These are phyloP conservation scores for Phlegmacium glaucopus DNA, from an alignment of 768 basidiomycete species.

Conservation along the genomic window DNA sequence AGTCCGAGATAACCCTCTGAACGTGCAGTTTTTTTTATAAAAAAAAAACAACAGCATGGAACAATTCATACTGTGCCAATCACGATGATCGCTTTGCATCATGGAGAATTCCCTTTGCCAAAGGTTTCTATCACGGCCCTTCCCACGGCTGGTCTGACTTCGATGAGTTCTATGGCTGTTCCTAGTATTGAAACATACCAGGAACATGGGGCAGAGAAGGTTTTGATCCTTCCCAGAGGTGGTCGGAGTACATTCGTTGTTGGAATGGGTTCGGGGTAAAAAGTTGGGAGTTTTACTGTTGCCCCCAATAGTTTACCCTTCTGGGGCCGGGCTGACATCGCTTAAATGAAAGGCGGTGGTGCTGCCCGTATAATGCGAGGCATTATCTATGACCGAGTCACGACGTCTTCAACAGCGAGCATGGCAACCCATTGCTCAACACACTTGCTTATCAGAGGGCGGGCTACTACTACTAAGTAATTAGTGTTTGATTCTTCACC, in stretches of 20 bases:
- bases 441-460: no score
- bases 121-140: conserved; percentile 64
- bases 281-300: background rate
- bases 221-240: conserved; percentile 80
- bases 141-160: conserved; percentile 45
- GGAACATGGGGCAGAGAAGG: conserved; percentile 76
- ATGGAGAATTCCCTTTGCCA: conserved; percentile 78
- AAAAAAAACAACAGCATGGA: conserved; percentile 49
- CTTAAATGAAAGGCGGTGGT: no score
- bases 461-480: no score
- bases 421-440: no score
- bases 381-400: no score
- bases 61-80: conserved; percentile 56
- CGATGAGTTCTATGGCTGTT: conserved; percentile 55
- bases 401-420: no score
- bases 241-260: conserved; percentile 81
- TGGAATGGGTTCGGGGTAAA: conserved; percentile 54
- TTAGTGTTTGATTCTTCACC: no score
- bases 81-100: conserved; percentile 82
- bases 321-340: no score
- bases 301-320: no score
- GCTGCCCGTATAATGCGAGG: no score
- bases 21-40: background rate
- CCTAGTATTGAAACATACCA: conserved; percentile 81
- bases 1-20: background rate